Base-by-base conservation (phyloP, 1,284 basidiomycete species). In the Tilletia setariae region DNA sequence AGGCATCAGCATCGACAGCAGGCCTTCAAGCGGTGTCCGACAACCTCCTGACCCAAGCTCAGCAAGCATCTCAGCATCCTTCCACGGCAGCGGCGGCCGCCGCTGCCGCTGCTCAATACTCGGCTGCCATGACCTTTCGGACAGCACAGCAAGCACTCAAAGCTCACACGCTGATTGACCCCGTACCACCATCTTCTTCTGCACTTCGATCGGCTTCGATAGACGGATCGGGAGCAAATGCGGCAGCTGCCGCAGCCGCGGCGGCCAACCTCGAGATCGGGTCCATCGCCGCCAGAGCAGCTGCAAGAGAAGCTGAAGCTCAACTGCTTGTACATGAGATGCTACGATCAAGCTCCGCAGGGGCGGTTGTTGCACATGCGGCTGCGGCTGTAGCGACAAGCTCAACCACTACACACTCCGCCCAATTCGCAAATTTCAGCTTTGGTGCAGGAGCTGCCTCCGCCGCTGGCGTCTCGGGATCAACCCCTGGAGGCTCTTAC, bases 21-120 rank as follows among this genome's bases (percentile, higher is more conserved):
- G 75, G 74, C 49, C 67, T 76, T 1, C 74, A 76, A 40, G 73
- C 73, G 8, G 74, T 76, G 67, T 74, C 72, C 66, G 72, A 74
- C 21, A 72, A 74, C 7, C 69, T 76, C 2, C 68, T 75, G 56
- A 71, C 66, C 23, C 75, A 76, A 51, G 75, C 75, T 8, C 73
- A 75, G 67, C 70, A 71, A 13, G 71, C 21, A 66, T 66, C 13
- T 64, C 71, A 25, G 67, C 64, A 65, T 32, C 23, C 47, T 19
- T 11, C 47, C 47, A n/a, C 49, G 28, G 25, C 44, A 46, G 28
- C 25, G 35, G 40, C 42, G 32, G 46, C 59, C 7, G 47, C 46
- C 19, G 30, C 63, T 9, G 15, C 62, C 42, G 49, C 46, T 11
- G 71, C 72, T 43, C 67, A 66, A 16, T 75, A 75, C 67, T 72